Base-by-base conservation (phyloP, 192 early-diverging fungal species). In the Podila epigama region DNA sequence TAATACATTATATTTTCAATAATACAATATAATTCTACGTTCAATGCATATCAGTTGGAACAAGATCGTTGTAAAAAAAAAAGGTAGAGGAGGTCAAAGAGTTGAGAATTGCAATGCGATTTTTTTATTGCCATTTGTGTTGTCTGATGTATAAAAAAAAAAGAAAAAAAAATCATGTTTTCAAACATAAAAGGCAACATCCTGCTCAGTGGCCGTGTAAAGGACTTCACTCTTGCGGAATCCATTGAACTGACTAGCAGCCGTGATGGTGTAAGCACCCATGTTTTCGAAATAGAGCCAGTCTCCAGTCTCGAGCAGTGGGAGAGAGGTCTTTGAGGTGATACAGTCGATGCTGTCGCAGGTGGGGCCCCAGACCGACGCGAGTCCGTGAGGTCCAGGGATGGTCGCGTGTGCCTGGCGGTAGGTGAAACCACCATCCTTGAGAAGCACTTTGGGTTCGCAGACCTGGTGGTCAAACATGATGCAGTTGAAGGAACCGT, bases 271-370 rank as follows among this genome's bases (percentile, higher is more conserved):
- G 81, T 99, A 99, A 2, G 98, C 97, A 28, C 98, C 98, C 98
- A 99, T 99, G 79, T 91, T 82, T 52, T 94, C 90, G 78, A 93
- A 98, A 67, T 91, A 89, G 37, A 99, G 79, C 98, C 98, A 99
- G 84, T 99, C 97, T 36, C 97, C 98, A 51, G 95, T 85, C 50
- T 93, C 85, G 78, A 99, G 82, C 77, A 92, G 87, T 9, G 96
- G 96, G 63, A 99, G 85, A 44, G 51, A 53, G 6, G 83, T 71
- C 36, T 87, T 80, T 28, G 88, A 75, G 61, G 85, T 85, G 60
- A 99, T 90, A 79, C 93, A 95, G 85, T 99, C 97, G 63, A 98
- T 96, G 22, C 95, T 97, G 84, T 99, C 98, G 81, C 98, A 99
- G 33, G 98, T 99, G 22, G 96, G 97, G 18, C 97, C 97, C 96